These are phyloP conservation scores for Decorospora gaudefroyi DNA, from an alignment of 2,329 filamentous ascomycete genomes.

Conservation along the genomic window DNA sequence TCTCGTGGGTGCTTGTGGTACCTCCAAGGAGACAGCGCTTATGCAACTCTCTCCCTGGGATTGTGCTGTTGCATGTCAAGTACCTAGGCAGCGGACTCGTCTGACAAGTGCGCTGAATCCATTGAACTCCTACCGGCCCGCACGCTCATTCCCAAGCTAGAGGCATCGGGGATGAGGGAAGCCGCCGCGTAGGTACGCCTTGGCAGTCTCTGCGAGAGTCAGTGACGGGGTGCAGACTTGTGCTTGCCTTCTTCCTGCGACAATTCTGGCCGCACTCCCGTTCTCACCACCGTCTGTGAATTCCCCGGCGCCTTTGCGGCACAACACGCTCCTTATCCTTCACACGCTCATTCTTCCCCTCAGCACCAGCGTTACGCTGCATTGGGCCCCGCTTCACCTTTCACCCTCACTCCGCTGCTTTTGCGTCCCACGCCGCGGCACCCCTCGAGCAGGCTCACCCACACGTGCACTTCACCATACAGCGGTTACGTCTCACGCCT, in stretches of 20 bases:
- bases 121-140: slow-evolving; percentile 20
- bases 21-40: slow-evolving; percentile 14
- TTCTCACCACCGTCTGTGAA: slow-evolving; percentile 27
- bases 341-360: slow-evolving; percentile 11
- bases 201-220: slow-evolving; percentile 15
- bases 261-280: slow-evolving; percentile 20
- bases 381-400: slow-evolving; percentile 5
- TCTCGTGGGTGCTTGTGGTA: slow-evolving; percentile 9
- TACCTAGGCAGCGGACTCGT: slow-evolving; percentile 13
- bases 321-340: slow-evolving; percentile 18
- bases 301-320: slow-evolving; percentile 9
- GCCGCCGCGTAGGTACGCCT: slow-evolving; percentile 19
- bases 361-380: neutral
- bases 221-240: slow-evolving; percentile 15
- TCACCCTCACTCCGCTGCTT: slow-evolving; percentile 5
- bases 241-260: slow-evolving; percentile 19
- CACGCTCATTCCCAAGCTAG: slow-evolving; percentile 12
- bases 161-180: slow-evolving; percentile 21
- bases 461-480: too few relatives aligned
- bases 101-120: slow-evolving; percentile 15
- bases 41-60: slow-evolving; percentile 18
- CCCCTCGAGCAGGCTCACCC: slow-evolving; percentile 5
- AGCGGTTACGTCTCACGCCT: too few relatives aligned
- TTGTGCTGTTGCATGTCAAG: slow-evolving; percentile 18
- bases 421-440: slow-evolving; percentile 5